phyloP scores from a whole-genome alignment of 139 green algal species.

The Nannochloris sp. region DNA sequence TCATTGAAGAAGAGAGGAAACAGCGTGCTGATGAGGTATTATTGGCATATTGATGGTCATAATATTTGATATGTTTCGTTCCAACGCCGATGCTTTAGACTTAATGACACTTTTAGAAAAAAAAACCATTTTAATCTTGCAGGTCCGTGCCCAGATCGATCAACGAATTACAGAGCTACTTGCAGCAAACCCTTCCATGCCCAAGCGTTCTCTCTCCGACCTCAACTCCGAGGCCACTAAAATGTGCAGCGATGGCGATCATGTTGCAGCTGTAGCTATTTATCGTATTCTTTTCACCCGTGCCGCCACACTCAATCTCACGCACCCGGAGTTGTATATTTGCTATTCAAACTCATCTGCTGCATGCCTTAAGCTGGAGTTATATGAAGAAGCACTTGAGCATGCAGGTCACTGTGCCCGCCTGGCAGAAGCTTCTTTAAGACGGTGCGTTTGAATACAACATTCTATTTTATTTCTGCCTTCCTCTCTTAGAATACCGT shows the following conservation, averaged over 20 bases:
- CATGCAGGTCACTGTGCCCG: slow-evolving; percentile 22
- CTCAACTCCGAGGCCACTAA: slow-evolving; percentile 21
- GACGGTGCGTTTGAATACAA: slow-evolving; percentile 10
- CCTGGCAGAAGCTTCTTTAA: slow-evolving; percentile 28
- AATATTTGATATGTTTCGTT: no score
- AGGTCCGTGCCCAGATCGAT: no score
- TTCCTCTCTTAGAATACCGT: background rate
- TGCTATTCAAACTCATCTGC: slow-evolving; percentile 47
- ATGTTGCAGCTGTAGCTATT: slow-evolving; percentile 20
- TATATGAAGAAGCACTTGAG: slow-evolving; percentile 24
- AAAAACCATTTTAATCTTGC: no score
- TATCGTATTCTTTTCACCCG: slow-evolving; percentile 46
- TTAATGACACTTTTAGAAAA: no score
- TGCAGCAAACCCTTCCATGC: background rate
- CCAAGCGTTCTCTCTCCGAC: background rate
- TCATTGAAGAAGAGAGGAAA: no score
- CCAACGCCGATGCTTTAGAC: no score
- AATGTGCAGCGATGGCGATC: slow-evolving; percentile 10
- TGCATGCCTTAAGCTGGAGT: slow-evolving; percentile 44
- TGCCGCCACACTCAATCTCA: slow-evolving; percentile 31
- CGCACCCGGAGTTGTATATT: slow-evolving; percentile 50
- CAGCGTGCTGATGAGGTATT: no score
- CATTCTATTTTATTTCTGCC: background rate
- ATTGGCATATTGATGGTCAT: no score
- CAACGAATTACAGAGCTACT: background rate